A percentile compares a stretch with the other conserved stretches of the same genome.
Conservation (phyloP, 192 early-diverging fungal species). For the Podila epicladia region DNA sequence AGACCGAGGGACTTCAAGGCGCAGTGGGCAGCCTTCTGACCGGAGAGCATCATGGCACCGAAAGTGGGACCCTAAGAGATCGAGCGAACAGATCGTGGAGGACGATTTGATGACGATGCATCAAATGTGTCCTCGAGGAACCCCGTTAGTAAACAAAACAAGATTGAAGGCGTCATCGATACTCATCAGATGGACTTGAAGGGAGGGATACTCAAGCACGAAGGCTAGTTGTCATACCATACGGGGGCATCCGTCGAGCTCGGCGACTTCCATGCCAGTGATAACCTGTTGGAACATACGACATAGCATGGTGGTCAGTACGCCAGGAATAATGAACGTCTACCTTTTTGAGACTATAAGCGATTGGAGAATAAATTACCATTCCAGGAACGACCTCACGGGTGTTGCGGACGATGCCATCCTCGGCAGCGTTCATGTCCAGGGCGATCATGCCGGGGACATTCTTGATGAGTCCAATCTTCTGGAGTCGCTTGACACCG, state of each 20-base stretch:
- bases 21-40: conserved; percentile 74
- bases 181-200: not conserved
- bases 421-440: conserved; percentile 77
- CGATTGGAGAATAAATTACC: conserved; percentile 33
- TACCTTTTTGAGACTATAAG: not conserved
- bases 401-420: conserved; percentile 70
- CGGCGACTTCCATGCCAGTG: conserved; percentile 77
- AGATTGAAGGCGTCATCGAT: not conserved
- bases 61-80: conserved; percentile 53
- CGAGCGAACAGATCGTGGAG: not conserved
- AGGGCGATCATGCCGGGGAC: conserved; percentile 70
- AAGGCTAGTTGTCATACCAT: conserved; percentile 62
- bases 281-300: conserved; percentile 20
- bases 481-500: conserved; percentile 70
- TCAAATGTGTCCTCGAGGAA: conserved; percentile 1
- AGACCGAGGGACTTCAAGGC: conserved; percentile 60
- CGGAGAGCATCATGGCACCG: conserved; percentile 73
- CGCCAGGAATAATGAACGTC: not conserved
- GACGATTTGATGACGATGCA: not conserved
- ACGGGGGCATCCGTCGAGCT: conserved; percentile 72
- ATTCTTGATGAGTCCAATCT: conserved; percentile 64
- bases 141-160: too few species aligned
- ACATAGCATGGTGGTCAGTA: not conserved
- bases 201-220: not conserved
- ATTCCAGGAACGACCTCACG: conserved; percentile 75